phyloP scores from a whole-genome alignment of 2,329 filamentous ascomycete genomes.

The Aspergillus candidus region DNA sequence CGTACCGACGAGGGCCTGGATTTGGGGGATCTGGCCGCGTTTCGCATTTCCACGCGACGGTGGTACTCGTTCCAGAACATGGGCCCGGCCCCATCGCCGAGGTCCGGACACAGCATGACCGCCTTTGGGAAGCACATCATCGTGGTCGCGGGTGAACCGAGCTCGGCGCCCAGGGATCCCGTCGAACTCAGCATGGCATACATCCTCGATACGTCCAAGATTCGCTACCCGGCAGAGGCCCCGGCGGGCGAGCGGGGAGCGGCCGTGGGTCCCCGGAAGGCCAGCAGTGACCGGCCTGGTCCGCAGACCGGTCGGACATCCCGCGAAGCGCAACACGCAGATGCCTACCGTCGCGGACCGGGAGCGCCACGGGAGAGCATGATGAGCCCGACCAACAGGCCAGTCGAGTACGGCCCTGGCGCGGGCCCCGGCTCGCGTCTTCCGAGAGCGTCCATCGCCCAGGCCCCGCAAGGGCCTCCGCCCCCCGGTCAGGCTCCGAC shows the following conservation, averaged over 20 bases:
- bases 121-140: slow-evolving; percentile 87
- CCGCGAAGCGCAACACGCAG: slow-evolving; percentile 37
- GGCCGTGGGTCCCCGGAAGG: slow-evolving; percentile 36
- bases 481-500: slow-evolving; percentile 59
- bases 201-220: slow-evolving; percentile 89
- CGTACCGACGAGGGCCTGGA: slow-evolving; percentile 90
- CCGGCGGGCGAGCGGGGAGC: slow-evolving; percentile 38
- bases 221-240: slow-evolving; percentile 82
- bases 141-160: slow-evolving; percentile 89
- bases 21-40: slow-evolving; percentile 85
- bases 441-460: slow-evolving; percentile 54
- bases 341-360: slow-evolving; percentile 33
- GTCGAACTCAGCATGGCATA: slow-evolving; percentile 85
- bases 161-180: slow-evolving; percentile 71
- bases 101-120: slow-evolving; percentile 97
- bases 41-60: slow-evolving; percentile 71
- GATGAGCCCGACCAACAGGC: slow-evolving; percentile 22
- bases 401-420: slow-evolving; percentile 25
- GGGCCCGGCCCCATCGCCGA: slow-evolving; percentile 87
- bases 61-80: slow-evolving; percentile 99
- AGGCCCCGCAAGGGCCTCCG: slow-evolving; percentile 57
- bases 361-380: slow-evolving; percentile 42
- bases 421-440: slow-evolving; percentile 49
- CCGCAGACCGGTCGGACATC: slow-evolving; percentile 37
- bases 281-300: slow-evolving; percentile 40